Percentiles rank a stretch among this genome's conserved stretches.
Conservation (phyloP, 306 rosid species). For the Oemleria cerasiformis region DNA sequence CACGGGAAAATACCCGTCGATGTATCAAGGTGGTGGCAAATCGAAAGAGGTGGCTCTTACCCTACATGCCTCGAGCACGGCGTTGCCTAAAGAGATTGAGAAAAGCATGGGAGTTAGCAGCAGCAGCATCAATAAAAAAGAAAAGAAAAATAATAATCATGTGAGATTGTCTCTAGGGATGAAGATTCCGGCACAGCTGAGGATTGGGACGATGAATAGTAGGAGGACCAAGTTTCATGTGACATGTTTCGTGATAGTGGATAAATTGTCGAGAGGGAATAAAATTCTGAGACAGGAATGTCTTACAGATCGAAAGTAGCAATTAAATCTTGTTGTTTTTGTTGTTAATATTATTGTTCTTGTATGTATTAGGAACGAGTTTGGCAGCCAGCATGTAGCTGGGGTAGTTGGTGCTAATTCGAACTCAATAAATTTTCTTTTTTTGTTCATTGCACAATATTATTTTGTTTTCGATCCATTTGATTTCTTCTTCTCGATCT, state of each 20-base stretch:
- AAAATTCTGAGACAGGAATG: constrained; percentile 48
- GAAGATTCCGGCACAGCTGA: constrained; percentile 24
- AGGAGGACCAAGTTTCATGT: constrained; percentile 28
- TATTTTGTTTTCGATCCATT: background rate
- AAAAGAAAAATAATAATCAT: background rate
- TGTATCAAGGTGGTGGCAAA: constrained; percentile 19
- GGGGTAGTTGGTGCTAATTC: background rate
- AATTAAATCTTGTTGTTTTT: background rate
- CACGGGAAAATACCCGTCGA: constrained; percentile 27
- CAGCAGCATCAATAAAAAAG: background rate
- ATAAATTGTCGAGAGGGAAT: constrained; percentile 38
- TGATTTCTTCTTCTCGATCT: background rate
- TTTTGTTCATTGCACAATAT: background rate
- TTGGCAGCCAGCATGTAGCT: background rate
- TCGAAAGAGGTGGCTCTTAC: constrained; percentile 4
- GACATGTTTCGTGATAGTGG: constrained; percentile 36
- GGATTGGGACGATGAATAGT: constrained; percentile 22
- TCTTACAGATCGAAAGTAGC: constrained; percentile 17
- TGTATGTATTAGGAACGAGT: background rate
- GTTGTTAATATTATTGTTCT: background rate
- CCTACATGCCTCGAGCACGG: constrained; percentile 19
- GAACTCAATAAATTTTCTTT: background rate
- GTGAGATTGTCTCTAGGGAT: constrained; percentile 32
- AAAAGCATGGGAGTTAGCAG: constrained; percentile 21
- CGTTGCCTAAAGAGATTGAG: constrained; percentile 32